Evolutionary conservation across 805 yeast genomes (phyloP).

Genomic region (Blastobotrys americana): DNA sequence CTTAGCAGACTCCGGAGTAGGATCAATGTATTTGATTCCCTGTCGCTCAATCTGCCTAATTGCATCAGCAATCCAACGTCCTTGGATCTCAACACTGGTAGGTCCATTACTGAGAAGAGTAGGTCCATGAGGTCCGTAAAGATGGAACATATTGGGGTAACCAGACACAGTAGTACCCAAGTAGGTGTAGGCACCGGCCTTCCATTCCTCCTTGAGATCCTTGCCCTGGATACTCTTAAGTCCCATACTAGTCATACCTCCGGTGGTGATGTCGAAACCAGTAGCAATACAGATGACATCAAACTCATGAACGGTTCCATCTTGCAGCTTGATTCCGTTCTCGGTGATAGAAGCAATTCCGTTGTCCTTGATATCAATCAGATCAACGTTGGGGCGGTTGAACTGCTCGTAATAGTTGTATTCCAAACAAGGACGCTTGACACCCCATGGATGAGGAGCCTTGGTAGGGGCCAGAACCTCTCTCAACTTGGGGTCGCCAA

Average conservation of each 20-base stretch:
- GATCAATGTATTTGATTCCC: slow-evolving; percentile 13
- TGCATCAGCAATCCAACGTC: slow-evolving; percentile 19
- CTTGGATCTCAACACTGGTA: slow-evolving; percentile 24
- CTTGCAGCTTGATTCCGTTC: no score
- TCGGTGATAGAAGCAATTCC: slow-evolving; percentile 21
- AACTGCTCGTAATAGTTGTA: slow-evolving; percentile 23
- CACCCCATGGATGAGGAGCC: slow-evolving; percentile 24
- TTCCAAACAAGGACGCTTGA: slow-evolving; percentile 25
- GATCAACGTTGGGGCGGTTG: slow-evolving; percentile 24
- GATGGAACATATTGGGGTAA: slow-evolving; percentile 28
- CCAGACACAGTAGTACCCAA: slow-evolving; percentile 24
- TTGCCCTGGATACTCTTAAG: slow-evolving; percentile 1
- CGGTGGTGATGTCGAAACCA: slow-evolving; percentile 6
- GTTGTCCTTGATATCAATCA: slow-evolving; percentile 21
- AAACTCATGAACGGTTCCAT: no score
- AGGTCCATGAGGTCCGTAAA: slow-evolving; percentile 32
- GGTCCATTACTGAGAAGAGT: slow-evolving; percentile 31
- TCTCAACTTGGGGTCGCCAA: slow-evolving; percentile 19
- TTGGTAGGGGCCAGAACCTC: slow-evolving; percentile 23
- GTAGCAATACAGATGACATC: no score
- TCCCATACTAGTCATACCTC: slow-evolving; percentile 4
- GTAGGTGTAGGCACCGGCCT: slow-evolving; percentile 22
- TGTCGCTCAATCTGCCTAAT: slow-evolving; percentile 15
- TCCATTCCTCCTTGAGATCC: slow-evolving; percentile 22
- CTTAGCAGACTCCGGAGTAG: slow-evolving; percentile 21